Evolutionary conservation across 768 basidiomycete genomes (phyloP).

Genomic region (Trametes gibbosa): DNA sequence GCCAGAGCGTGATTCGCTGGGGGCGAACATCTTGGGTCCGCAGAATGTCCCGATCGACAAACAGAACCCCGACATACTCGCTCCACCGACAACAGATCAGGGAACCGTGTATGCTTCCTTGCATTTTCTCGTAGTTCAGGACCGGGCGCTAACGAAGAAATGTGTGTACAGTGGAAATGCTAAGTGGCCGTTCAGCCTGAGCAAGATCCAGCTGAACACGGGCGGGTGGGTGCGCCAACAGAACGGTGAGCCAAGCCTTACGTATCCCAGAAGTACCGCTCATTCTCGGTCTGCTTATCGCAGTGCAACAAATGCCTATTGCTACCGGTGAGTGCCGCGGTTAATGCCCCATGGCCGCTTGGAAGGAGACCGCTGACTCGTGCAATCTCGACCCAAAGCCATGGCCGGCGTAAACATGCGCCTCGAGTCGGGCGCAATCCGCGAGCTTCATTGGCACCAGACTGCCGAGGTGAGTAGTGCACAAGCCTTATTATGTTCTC

Average conservation of each 20-base stretch:
- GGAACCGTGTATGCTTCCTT: slow-evolving; percentile 27
- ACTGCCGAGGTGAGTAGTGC: slow-evolving; percentile 25
- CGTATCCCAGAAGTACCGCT: neutral
- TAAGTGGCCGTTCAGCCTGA: slow-evolving; percentile 35
- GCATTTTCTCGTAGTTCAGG: too few relatives aligned
- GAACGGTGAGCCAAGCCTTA: slow-evolving; percentile 24
- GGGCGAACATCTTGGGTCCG: slow-evolving; percentile 30
- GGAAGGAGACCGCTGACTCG: neutral
- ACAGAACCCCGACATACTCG: slow-evolving; percentile 33
- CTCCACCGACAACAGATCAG: slow-evolving; percentile 34
- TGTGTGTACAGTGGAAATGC: slow-evolving; percentile 21
- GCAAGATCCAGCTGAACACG: slow-evolving; percentile 34
- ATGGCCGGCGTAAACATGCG: slow-evolving; percentile 37
- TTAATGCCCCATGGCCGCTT: neutral
- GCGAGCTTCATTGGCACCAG: slow-evolving; percentile 39
- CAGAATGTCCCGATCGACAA: slow-evolving; percentile 30
- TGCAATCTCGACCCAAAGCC: slow-evolving; percentile 6
- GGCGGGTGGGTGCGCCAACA: slow-evolving; percentile 38
- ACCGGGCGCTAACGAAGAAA: neutral
- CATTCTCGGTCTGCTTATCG: neutral
- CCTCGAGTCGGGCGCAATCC: slow-evolving; percentile 34
- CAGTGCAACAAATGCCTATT: slow-evolving; percentile 31
- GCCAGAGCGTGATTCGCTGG: slow-evolving; percentile 24
- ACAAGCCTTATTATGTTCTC: too few relatives aligned
- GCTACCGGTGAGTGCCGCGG: slow-evolving; percentile 21